Evolutionary conservation across 768 basidiomycete genomes (phyloP).

Genomic region (Termitomyces eurrhizus): DNA sequence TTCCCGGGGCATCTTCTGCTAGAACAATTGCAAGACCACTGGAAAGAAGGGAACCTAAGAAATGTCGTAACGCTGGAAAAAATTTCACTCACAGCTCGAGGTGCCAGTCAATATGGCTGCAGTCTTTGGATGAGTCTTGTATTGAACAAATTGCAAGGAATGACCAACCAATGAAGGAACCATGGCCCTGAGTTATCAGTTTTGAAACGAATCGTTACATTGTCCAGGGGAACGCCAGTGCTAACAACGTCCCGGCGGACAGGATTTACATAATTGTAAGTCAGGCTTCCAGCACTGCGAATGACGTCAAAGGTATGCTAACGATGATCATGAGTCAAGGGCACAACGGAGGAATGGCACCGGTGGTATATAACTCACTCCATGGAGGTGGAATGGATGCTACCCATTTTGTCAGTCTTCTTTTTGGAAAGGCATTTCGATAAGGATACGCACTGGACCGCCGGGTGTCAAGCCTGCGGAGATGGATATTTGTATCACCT

Average conservation of each 20-base stretch:
- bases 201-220: constrained; percentile 50
- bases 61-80: neutral
- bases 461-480: neutral
- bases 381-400: constrained; percentile 49
- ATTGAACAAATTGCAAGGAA: constrained; percentile 24
- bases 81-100: constrained; percentile 21
- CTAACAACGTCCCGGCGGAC: constrained; percentile 30
- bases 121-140: neutral
- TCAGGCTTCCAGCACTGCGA: constrained; percentile 29
- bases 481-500: constrained; percentile 37
- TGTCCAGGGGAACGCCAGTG: constrained; percentile 22
- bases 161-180: constrained; percentile 38
- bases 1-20: constrained; percentile 23
- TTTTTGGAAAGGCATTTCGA: too few relatives aligned
- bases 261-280: constrained; percentile 36
- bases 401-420: constrained; percentile 4
- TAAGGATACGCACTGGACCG: neutral
- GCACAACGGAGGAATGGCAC: neutral
- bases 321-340: neutral
- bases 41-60: neutral
- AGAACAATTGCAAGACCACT: constrained; percentile 33
- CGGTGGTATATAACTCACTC: constrained; percentile 30
- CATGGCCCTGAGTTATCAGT: constrained; percentile 51
- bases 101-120: constrained; percentile 40
- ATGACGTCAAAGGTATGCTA: constrained; percentile 43